Evolutionary conservation across 768 basidiomycete species (phyloP).

Genomic region (Amanita subjunquillea): DNA sequence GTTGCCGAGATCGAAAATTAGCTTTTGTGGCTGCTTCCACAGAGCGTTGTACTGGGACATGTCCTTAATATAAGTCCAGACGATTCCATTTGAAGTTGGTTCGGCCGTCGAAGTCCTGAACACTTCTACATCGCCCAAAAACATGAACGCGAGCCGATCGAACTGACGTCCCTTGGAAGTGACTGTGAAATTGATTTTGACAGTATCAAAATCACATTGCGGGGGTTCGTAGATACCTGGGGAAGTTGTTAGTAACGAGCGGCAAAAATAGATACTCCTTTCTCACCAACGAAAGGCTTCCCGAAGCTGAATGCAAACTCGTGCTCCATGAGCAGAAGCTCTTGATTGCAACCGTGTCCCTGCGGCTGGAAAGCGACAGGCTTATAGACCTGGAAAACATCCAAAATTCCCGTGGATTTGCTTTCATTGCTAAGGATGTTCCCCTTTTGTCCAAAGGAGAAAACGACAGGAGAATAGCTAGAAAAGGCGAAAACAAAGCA

Average conservation of each 20-base stretch:
- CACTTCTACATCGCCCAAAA: conserved; percentile 62
- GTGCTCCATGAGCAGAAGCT: conserved; percentile 1
- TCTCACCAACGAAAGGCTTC: conserved; percentile 1
- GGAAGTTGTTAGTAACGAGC: neutral
- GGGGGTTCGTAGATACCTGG: conserved; percentile 1
- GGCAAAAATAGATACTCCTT: neutral
- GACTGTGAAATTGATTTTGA: conserved; percentile 70
- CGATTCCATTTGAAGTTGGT: conserved; percentile 4
- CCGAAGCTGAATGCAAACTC: conserved; percentile 2
- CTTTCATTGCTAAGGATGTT: neutral
- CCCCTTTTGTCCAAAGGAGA: neutral
- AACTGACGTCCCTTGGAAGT: conserved; percentile 73
- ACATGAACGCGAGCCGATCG: conserved; percentile 63
- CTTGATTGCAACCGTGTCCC: neutral
- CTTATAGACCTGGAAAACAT: conserved; percentile 1
- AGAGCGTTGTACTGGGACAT: conserved; percentile 49
- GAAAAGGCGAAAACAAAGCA: neutral
- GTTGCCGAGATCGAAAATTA: conserved; percentile 56
- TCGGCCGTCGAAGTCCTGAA: conserved; percentile 6
- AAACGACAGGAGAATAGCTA: neutral
- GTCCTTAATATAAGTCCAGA: conserved; percentile 32
- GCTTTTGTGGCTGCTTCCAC: conserved; percentile 36
- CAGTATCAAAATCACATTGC: conserved; percentile 20
- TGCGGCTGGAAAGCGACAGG: neutral
- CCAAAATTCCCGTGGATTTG: neutral